Evolutionary conservation across 202 grass and related monocot species (phyloP).

Genomic region (Carex sylvatica): DNA sequence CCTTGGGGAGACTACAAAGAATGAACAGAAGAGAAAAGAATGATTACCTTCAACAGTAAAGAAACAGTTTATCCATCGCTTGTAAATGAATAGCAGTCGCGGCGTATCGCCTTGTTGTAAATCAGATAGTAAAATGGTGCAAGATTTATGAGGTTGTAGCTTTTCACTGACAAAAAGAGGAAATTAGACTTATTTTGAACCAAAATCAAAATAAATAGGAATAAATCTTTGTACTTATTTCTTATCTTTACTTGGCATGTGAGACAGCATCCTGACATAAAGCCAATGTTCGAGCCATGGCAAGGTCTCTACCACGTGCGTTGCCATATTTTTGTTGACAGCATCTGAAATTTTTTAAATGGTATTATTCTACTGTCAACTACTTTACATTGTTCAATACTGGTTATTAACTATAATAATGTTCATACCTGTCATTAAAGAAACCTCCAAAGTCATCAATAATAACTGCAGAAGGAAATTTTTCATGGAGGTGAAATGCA

Average conservation of each 20-base stretch:
- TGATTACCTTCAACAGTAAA: conserved; percentile 67
- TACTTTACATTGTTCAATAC: neutral
- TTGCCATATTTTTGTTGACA: conserved; percentile 79
- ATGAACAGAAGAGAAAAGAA: neutral
- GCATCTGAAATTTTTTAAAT: conserved; percentile 48
- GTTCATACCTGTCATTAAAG: conserved; percentile 57
- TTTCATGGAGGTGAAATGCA: conserved; percentile 75
- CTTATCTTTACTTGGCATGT: conserved; percentile 71
- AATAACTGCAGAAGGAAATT: conserved; percentile 65
- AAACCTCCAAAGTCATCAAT: conserved; percentile 87
- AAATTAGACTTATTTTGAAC: conserved; percentile 17
- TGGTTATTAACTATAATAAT: neutral
- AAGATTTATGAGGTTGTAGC: conserved; percentile 42
- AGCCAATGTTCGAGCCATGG: conserved; percentile 58
- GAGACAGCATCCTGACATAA: conserved; percentile 72
- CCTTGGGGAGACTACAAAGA: neutral
- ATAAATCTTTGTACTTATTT: neutral
- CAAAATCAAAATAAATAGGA: neutral
- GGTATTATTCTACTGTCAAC: neutral
- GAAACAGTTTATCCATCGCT: conserved; percentile 81
- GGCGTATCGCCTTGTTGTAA: conserved; percentile 73
- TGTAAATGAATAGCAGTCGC: conserved; percentile 78
- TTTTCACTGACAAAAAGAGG: conserved; percentile 49
- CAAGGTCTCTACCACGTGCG: conserved; percentile 70
- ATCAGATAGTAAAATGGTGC: conserved; percentile 73